Evolutionary conservation across 2,329 filamentous ascomycete genomes (phyloP).

Genomic region (Diaporthe destruens): DNA sequence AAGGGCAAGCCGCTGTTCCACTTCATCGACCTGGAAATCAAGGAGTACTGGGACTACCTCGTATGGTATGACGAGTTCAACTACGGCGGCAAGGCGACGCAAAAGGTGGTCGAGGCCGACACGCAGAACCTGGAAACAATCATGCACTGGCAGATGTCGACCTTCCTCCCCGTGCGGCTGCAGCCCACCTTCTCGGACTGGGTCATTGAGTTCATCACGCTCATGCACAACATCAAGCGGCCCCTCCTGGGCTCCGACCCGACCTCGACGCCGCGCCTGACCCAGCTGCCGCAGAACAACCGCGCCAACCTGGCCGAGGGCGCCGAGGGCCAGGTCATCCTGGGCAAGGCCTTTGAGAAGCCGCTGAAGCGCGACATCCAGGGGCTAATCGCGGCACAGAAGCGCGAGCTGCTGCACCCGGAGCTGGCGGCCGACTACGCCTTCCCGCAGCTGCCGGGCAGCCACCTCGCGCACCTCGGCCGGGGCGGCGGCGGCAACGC

Average conservation of each 20-base stretch:
- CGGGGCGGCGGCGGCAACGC: constrained; percentile 67
- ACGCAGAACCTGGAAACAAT: constrained; percentile 88
- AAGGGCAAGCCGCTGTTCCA: constrained; percentile 95
- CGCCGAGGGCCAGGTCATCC: constrained; percentile 72
- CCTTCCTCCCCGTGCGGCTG: constrained; percentile 84
- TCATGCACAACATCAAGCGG: constrained; percentile 91
- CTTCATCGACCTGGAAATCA: constrained; percentile 96
- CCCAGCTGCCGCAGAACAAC: constrained; percentile 66
- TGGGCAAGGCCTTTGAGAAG: constrained; percentile 87
- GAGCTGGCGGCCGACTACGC: constrained; percentile 88
- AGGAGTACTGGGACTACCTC: constrained; percentile 99
- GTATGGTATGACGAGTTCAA: constrained; percentile 99
- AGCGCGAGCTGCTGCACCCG: constrained; percentile 88
- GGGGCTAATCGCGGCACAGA: constrained; percentile 84
- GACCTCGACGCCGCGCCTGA: constrained; percentile 67
- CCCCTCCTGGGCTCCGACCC: constrained; percentile 65
- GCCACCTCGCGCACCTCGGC: constrained; percentile 60
- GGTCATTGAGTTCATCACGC: constrained; percentile 93
- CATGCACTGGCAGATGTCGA: constrained; percentile 98
- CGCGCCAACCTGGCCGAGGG: constrained; percentile 67
- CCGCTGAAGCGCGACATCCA: constrained; percentile 91
- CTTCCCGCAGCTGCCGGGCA: constrained; percentile 85
- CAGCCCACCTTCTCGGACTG: constrained; percentile 91
- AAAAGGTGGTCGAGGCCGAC: constrained; percentile 78
- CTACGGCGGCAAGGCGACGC: constrained; percentile 93